Evolutionary conservation across 108 stramenopile species (phyloP).

Genomic region (Fragilaria radians): DNA sequence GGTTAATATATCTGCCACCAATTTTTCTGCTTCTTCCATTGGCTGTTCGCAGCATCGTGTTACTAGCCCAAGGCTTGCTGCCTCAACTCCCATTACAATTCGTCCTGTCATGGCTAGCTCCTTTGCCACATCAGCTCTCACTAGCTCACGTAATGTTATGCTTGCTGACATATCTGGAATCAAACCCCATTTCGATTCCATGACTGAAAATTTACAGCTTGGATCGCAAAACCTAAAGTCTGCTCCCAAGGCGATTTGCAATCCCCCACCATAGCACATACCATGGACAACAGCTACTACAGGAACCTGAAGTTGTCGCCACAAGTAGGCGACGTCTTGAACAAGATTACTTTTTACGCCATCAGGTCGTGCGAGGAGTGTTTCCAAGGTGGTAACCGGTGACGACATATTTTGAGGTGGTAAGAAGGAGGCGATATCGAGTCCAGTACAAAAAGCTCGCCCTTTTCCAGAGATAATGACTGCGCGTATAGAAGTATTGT

Average conservation of each 20-base stretch:
- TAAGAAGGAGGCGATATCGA: constrained; percentile 56
- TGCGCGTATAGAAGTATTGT: constrained; percentile 44
- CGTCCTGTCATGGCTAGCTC: constrained; percentile 85
- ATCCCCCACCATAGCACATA: constrained; percentile 85
- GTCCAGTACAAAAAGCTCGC: constrained; percentile 77
- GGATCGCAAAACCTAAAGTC: constrained; percentile 76
- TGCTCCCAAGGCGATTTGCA: constrained; percentile 88
- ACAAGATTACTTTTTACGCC: constrained; percentile 72
- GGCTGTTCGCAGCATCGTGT: constrained; percentile 76
- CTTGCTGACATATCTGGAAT: constrained; percentile 89
- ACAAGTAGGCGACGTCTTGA: constrained; percentile 80
- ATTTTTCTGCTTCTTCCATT: constrained; percentile 56
- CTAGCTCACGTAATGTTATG: constrained; percentile 62
- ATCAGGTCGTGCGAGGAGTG: constrained; percentile 52
- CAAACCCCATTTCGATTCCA: constrained; percentile 90
- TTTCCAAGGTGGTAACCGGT: constrained; percentile 20
- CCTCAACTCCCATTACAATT: constrained; percentile 64
- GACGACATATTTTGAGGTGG: no score
- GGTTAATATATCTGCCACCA: constrained; percentile 52
- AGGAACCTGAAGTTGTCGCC: constrained; percentile 81
- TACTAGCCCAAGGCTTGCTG: constrained; percentile 58
- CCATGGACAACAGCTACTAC: constrained; percentile 83
- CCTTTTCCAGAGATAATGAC: constrained; percentile 75
- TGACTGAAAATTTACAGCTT: constrained; percentile 76
- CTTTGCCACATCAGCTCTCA: constrained; percentile 76